These are phyloP conservation scores for Aspergillus amoenus DNA, from an alignment of 2,329 filamentous ascomycete species.

Conservation along the genomic window DNA sequence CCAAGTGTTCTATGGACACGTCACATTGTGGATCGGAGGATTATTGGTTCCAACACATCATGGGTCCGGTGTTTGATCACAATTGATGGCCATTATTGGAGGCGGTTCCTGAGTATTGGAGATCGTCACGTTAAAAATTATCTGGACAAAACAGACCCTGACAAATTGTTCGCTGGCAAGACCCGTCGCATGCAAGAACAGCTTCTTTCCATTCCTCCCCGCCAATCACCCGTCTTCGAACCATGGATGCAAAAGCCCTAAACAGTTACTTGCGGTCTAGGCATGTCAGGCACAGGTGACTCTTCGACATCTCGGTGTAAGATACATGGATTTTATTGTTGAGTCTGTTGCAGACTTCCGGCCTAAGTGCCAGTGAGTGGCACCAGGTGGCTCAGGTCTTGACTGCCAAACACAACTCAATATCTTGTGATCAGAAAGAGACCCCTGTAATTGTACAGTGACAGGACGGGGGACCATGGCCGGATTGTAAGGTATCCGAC, in stretches of 20 bases:
- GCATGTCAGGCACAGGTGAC: constrained; percentile 9
- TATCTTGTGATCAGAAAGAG: neutral
- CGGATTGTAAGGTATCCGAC: neutral
- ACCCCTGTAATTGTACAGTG: neutral
- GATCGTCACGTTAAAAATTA: constrained; percentile 16
- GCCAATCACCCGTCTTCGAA: constrained; percentile 2
- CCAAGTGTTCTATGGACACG: constrained; percentile 14
- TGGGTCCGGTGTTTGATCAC: constrained; percentile 8
- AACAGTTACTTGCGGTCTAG: neutral
- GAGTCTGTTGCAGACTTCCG: neutral
- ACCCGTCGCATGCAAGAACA: constrained; percentile 17
- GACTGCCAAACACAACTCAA: neutral
- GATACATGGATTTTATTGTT: constrained; percentile 1
- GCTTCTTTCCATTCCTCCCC: neutral
- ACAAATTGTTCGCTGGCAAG: constrained; percentile 21
- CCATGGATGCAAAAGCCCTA: neutral
- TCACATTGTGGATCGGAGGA: constrained; percentile 19
- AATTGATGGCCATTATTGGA: constrained; percentile 15
- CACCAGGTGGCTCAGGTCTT: neutral
- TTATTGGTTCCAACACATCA: constrained; percentile 8
- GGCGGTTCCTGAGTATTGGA: constrained; percentile 15
- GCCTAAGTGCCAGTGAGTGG: neutral
- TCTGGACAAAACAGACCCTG: constrained; percentile 10
- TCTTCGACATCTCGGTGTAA: neutral
- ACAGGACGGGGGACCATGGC: neutral